Evolutionary conservation across 2,329 filamentous ascomycete species (phyloP).

Genomic region (Ascochyta rabiei): DNA sequence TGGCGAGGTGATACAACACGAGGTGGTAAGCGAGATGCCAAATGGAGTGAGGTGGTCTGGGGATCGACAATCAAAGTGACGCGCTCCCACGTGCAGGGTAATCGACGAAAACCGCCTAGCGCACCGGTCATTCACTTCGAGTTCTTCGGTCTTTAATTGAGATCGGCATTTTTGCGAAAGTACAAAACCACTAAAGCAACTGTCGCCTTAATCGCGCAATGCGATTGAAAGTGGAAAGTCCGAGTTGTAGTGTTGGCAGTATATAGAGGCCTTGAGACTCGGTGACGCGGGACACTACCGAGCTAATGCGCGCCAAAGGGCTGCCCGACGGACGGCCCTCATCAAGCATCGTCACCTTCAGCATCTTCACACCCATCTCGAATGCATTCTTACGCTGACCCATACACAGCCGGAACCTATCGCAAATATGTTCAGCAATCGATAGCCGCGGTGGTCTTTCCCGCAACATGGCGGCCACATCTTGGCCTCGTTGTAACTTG

Average conservation of each 20-base stretch:
- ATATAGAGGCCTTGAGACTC: not conserved
- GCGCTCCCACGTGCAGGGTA: conserved; percentile 15
- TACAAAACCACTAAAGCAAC: too few species aligned
- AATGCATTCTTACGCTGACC: not conserved
- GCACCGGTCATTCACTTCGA: not conserved
- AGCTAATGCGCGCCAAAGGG: conserved; percentile 7
- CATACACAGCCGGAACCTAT: not conserved
- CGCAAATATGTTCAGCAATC: not conserved
- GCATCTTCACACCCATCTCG: not conserved
- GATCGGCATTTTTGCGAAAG: not conserved
- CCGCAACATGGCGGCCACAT: too few species aligned
- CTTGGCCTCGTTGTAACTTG: too few species aligned
- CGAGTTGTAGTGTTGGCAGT: not conserved
- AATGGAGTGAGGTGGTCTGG: conserved; percentile 17
- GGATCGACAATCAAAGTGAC: conserved; percentile 14
- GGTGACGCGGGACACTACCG: conserved; percentile 4
- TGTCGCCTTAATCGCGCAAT: not conserved
- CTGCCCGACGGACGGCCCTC: conserved; percentile 1
- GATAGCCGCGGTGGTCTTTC: not conserved
- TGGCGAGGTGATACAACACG: conserved; percentile 17
- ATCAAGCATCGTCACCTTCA: not conserved
- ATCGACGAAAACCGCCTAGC: conserved; percentile 5
- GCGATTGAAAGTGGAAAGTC: not conserved
- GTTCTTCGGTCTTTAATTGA: not conserved
- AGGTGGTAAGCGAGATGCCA: conserved; percentile 16